Base-by-base conservation (phyloP, 129 eudicot genomes). In the Chrysanthemum makinoi region DNA sequence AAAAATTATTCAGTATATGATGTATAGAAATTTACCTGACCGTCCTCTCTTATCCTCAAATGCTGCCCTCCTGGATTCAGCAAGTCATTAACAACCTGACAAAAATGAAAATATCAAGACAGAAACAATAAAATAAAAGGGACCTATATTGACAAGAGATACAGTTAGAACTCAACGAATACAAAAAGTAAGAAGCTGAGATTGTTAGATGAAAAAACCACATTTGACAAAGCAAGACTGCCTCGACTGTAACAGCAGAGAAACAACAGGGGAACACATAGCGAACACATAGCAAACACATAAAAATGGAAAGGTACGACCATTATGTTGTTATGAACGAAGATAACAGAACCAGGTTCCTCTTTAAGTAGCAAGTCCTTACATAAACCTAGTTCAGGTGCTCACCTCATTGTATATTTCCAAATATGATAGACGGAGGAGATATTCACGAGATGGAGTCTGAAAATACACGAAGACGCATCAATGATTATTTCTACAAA, bases 1-100 rank as follows among this genome's bases (percentile, higher is more conserved):
- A 63, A 47, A 22, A 66, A 6, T 35, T 58, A 62, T 16, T 66
- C 55, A 19, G 55, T 58, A 61, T 28, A 61, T 33, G 51, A 72
- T 35, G 16, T 65, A 10, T 24, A 70, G 58, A 51, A 47, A 70
- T 58, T 70, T 47, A 91, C 97, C 96, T 91, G 97, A 20, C 86
- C 70, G 24, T 88, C 97, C 81, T 91, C 96, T 84, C 97, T 80
- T 72, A 91, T 86, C 79, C 88, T 80, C 72, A 91, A 63, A 75
- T 91, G 81, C 68, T 91, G 92, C 66, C 97, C 97, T 56, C 96
- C 88, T 77, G 97, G 97, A 79, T 91, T 88, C 78, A 91, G 77
- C 81, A 91, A 88, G 73, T 91, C 97, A 79, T 91, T 88, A 49
- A 91, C 90, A 80, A 88, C 97, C 97, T 91, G 85, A 75, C 74